Evolutionary conservation across 2,329 filamentous ascomycete species (phyloP), one percentile per base, ranked within the genome.

Genomic region (Incumbomyces lentus): DNA sequence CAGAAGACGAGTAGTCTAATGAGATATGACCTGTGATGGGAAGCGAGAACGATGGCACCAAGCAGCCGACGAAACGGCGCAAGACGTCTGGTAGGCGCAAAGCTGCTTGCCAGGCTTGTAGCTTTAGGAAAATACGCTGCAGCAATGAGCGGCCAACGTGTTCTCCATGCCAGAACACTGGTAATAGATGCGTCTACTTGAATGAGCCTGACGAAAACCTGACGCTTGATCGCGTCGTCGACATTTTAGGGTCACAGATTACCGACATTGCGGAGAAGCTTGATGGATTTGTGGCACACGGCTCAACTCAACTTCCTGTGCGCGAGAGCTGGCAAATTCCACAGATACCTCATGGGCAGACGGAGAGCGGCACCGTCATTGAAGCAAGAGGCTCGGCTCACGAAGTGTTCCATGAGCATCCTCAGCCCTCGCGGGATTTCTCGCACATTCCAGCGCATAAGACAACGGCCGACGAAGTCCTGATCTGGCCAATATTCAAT

Each of bases 91-190:
- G 39, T 41, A 18, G 48, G 14, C 51, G 51, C 8, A 51, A 54
- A 35, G 38, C 49, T 47, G 59, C 59, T 6, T 61, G 59, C 30
- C 53, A 58, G 36, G 33, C 55, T 7, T 61, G 59, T 45, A 48
- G 59, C n/a, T 30, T 52, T 26, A 50, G 58, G 6, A 61, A 61
- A 44, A 51, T 59, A 11, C 58, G 55, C 34, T 61, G 59, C 50
- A 56, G 60, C 45, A 56, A 54, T 29, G 51, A 22, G 11, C 49
- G 53, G 16, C 58, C 58, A 5, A 31, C 16, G 6, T 61, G 59
- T 43, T 50, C 39, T 6, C 26, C 55, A 3, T 61, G 59, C 44
- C 33, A 37, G 10, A 31, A 45, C 6, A 47, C 49, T n/a, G 55
- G 50, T 26, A 46, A 42, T 12, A 29, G 50, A 17, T 61, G 59